Evolutionary conservation across 495 filamentous ascomycete species (phyloP).

Genomic region (Clohesyomyces aquaticus): DNA sequence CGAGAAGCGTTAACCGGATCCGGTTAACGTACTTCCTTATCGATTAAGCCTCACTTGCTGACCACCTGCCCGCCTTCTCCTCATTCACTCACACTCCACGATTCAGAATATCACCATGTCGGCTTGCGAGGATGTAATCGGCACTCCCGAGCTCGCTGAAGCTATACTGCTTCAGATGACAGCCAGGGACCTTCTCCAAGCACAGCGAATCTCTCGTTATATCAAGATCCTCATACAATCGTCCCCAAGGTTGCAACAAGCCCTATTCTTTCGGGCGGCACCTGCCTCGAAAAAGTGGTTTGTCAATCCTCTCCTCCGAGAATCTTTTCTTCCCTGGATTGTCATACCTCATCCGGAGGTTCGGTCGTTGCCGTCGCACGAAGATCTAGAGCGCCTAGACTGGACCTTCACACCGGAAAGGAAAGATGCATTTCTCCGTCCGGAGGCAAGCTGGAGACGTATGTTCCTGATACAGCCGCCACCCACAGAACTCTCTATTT

Average conservation of each 20-base stretch:
- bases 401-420: background rate
- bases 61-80: no score
- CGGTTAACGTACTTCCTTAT: no score
- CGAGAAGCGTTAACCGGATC: no score
- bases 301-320: conserved; percentile 15
- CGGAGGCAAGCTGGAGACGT: conserved; percentile 13
- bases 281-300: background rate
- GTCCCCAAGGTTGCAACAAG: conserved; percentile 23
- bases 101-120: no score
- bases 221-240: conserved; percentile 15
- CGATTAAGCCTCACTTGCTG: no score
- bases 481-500: conserved; percentile 5
- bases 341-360: background rate
- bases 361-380: background rate
- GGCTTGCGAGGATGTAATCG: conserved; percentile 9
- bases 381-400: conserved; percentile 1
- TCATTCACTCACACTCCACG: no score
- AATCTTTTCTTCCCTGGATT: conserved; percentile 12
- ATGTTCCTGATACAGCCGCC: conserved; percentile 17
- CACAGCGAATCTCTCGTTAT: conserved; percentile 15
- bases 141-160: conserved; percentile 28
- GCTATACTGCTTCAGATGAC: conserved; percentile 21
- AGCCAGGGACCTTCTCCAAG: conserved; percentile 22
- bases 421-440: background rate
- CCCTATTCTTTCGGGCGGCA: conserved; percentile 23